Conservation (phyloP, 345 rosid genomes). For the Fremontodendron californicum region DNA sequence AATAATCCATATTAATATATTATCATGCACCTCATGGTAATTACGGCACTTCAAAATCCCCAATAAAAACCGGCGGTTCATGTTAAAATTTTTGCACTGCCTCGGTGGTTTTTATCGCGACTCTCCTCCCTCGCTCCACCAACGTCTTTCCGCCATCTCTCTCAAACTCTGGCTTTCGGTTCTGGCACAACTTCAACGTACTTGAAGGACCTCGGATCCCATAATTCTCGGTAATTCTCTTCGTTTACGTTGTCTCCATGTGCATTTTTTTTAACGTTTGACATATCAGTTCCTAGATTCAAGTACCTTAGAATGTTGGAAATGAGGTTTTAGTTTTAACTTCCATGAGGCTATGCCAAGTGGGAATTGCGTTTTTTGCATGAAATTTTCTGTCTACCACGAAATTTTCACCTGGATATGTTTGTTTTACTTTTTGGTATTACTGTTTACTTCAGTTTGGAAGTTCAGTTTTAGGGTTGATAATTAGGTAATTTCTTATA, state of each 20-base stretch:
- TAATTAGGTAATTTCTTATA: background rate
- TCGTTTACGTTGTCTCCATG: background rate
- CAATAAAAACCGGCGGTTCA: background rate
- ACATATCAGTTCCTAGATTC: background rate
- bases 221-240: slow-evolving; percentile 20
- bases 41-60: background rate
- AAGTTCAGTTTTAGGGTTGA: slow-evolving; percentile 18
- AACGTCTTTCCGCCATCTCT: slow-evolving; percentile 8
- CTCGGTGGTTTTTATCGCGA: background rate
- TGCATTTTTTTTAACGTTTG: background rate
- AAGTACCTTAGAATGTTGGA: background rate
- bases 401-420: background rate
- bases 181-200: background rate
- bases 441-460: background rate
- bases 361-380: slow-evolving; percentile 2
- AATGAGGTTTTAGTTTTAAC: slow-evolving; percentile 5
- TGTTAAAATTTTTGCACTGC: slow-evolving; percentile 7
- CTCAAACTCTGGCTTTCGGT: too few relatives aligned
- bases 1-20: background rate
- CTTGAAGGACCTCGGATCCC: slow-evolving; percentile 22
- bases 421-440: slow-evolving; percentile 3
- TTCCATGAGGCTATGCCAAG: background rate
- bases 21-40: slow-evolving; percentile 1
- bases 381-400: background rate
- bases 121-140: background rate